phyloP scores from a whole-genome alignment of 2,329 filamentous ascomycete genomes.

The Aspergillus ochraceus region DNA sequence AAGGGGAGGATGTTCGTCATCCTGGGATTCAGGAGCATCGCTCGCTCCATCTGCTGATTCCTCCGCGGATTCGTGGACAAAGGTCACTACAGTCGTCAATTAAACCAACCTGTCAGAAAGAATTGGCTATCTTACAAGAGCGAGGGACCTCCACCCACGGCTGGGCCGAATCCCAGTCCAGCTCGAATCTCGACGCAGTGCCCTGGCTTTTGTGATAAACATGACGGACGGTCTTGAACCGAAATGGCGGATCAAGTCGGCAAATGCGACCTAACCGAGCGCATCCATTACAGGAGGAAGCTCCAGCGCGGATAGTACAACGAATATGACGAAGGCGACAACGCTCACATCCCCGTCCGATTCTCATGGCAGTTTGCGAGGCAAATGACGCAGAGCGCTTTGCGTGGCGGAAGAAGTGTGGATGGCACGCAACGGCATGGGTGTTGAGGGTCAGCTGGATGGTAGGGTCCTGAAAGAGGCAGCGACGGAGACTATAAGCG shows the following conservation, averaged over 20 bases:
- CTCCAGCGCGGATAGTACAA: slow-evolving; percentile 29
- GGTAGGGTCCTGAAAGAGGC: too few relatives aligned
- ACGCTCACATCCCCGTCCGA: slow-evolving; percentile 34
- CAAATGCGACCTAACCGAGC: slow-evolving; percentile 28
- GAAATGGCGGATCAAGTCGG: slow-evolving; percentile 34
- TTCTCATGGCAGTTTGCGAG: slow-evolving; percentile 28
- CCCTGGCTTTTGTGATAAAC: slow-evolving; percentile 34
- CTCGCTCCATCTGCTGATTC: slow-evolving; percentile 11
- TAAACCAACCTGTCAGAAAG: background rate
- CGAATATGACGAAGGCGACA: slow-evolving; percentile 39
- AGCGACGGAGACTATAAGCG: too few relatives aligned
- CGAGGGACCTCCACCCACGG: slow-evolving; percentile 33
- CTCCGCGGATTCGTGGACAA: slow-evolving; percentile 25
- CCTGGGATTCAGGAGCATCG: slow-evolving; percentile 1
- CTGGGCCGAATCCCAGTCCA: slow-evolving; percentile 32
- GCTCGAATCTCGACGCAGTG: slow-evolving; percentile 26
- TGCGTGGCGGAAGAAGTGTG: slow-evolving; percentile 9
- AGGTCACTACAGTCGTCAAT: slow-evolving; percentile 22
- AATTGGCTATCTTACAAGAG: slow-evolving; percentile 18
- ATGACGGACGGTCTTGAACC: slow-evolving; percentile 34
- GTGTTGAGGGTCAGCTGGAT: background rate
- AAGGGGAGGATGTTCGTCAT: background rate
- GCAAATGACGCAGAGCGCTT: slow-evolving; percentile 10
- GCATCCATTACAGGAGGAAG: slow-evolving; percentile 31
- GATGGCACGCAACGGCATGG: slow-evolving; percentile 10